Conservation (phyloP, 768 basidiomycete genomes). For the Boletus rex-veris region DNA sequence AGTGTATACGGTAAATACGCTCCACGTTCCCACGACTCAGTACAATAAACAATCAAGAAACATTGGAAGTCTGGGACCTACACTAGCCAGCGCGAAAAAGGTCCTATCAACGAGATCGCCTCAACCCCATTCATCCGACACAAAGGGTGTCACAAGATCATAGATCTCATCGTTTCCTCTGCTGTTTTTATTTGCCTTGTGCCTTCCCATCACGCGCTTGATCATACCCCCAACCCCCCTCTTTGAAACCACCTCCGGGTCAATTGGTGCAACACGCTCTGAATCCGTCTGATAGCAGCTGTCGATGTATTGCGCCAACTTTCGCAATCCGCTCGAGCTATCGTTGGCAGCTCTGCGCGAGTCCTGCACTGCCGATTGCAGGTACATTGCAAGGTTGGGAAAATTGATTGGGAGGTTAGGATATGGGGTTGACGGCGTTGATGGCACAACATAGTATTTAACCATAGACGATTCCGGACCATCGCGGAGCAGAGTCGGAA, state of each 20-base stretch:
- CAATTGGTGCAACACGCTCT: constrained; percentile 19
- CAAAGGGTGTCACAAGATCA: constrained; percentile 79
- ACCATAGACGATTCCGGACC: constrained; percentile 59
- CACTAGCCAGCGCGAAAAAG: no score
- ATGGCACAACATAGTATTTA: constrained; percentile 70
- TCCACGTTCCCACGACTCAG: no score
- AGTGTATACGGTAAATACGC: neutral
- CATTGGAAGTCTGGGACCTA: no score
- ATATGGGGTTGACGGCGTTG: constrained; percentile 53
- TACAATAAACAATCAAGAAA: neutral
- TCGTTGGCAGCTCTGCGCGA: constrained; percentile 62
- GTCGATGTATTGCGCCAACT: constrained; percentile 68
- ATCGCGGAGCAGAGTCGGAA: constrained; percentile 62
- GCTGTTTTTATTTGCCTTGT: constrained; percentile 44
- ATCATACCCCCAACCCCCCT: constrained; percentile 50
- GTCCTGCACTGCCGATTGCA: constrained; percentile 66
- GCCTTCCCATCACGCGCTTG: constrained; percentile 57
- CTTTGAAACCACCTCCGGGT: constrained; percentile 38
- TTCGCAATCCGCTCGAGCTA: constrained; percentile 56
- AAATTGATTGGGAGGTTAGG: constrained; percentile 73
- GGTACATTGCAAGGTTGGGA: constrained; percentile 71
- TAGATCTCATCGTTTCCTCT: constrained; percentile 75
- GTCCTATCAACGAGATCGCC: neutral
- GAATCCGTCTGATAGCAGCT: constrained; percentile 57
- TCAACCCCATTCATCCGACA: constrained; percentile 70